Base-by-base conservation (phyloP, 352 stramenopile species). In the Phytopythium kandeliae region DNA sequence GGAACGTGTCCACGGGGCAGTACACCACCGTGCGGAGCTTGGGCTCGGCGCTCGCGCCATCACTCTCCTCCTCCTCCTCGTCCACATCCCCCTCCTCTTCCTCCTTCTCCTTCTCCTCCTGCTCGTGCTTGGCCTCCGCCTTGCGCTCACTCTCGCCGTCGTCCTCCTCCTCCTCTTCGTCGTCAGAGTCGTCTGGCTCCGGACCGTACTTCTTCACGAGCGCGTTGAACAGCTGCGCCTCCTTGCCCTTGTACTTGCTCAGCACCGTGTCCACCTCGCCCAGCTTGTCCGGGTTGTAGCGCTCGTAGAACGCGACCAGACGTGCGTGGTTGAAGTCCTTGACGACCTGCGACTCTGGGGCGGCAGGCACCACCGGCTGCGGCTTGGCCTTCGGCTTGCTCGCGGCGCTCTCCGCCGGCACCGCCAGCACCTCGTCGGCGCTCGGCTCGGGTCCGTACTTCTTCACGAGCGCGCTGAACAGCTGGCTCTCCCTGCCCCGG, bases 131-230 rank as follows among this genome's bases (percentile, higher is more conserved):
- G 15, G 49, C 47, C 46, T 51, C 58, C 22, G 38, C 43, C 46
- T 51, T 45, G 48, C 19, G 16, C 41, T 56, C 41, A 22, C 42
- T 49, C 0, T 67, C 55, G 0, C 70, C 59, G 1, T 67, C 50
- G 5, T 83, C 60, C 9, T 63, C 65, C 1, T 76, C 74, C n/a
- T 83, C 69, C 16, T 75, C 72, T n/a, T 86, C 70, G 12, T 87
- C 71, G 12, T 86, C 74, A 24, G 75, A 87, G 51, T 93, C 79
- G 33, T 67, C 82, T 1, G 82, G 82, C 48, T 93, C 82, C 0
- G 82, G 82, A 4, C 82, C 83, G 63, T 93, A 93, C 58, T 93
- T 93, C 58, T 86, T 87, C 24, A 90, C 78, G 30, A 93, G 65
- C 10, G 80, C 78, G 26, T 90, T 73, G 49, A 93, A 93, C 9